Percentiles rank a stretch among this genome's conserved stretches.
Evolutionary conservation across 2,329 filamentous ascomycete species (phyloP).

Genomic region (Nemania sp.): DNA sequence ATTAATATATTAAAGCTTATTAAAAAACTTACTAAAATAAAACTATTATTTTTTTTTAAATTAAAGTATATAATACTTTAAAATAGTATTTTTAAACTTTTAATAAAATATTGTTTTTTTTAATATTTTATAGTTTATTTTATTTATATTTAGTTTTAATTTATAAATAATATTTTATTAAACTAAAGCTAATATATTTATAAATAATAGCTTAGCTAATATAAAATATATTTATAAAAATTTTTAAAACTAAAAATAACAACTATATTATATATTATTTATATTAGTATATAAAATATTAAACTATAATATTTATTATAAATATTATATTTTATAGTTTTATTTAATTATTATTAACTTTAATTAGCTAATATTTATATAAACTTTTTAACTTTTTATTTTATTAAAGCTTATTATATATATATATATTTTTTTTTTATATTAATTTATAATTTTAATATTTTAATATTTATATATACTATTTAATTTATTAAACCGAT

Average conservation of each 20-base stretch:
- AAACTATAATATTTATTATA: not conserved
- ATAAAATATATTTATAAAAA: not conserved
- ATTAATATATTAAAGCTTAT: not conserved
- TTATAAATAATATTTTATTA: not conserved
- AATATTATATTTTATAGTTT: conserved; percentile 5
- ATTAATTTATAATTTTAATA: not conserved
- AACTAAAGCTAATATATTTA: not conserved
- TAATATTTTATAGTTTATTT: not conserved
- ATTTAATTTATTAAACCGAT: conserved; percentile 9
- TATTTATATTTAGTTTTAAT: not conserved
- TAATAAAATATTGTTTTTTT: not conserved
- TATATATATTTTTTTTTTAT: conserved; percentile 13
- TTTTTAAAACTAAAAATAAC: not conserved
- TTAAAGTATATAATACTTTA: conserved; percentile 7
- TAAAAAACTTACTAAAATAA: not conserved
- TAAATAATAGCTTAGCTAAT: not conserved
- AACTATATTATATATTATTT: conserved; percentile 3
- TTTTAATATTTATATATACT: not conserved
- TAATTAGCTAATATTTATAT: not conserved
- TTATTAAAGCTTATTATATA: not conserved
- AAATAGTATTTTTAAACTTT: conserved; percentile 4
- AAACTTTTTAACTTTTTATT: not conserved
- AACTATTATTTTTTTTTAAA: not conserved
- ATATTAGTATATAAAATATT: not conserved
- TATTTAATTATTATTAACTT: conserved; percentile 9